Evolutionary conservation across 2,329 filamentous ascomycete species (phyloP).

Genomic region (Calonectria hongkongensis): DNA sequence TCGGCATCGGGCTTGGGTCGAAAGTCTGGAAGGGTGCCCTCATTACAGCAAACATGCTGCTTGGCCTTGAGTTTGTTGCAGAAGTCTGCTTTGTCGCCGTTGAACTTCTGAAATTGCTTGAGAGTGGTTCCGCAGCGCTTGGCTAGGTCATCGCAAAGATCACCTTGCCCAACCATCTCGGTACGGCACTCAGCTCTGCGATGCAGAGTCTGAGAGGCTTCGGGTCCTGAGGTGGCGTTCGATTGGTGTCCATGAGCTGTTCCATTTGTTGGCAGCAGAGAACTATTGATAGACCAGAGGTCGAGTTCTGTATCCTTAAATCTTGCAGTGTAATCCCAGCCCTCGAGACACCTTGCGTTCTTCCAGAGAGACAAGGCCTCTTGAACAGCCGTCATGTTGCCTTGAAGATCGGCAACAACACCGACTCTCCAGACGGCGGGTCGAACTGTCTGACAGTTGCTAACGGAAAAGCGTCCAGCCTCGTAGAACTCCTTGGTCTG

Average conservation of each 20-base stretch:
- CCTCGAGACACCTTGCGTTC: not conserved
- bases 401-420: no score
- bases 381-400: not conserved
- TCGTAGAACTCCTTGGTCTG: no score
- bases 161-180: constrained; percentile 46
- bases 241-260: not conserved
- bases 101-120: constrained; percentile 57
- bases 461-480: no score
- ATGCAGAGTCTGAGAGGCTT: not conserved
- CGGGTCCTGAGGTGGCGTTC: not conserved
- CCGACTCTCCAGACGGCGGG: no score
- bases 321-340: not conserved
- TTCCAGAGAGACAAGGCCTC: not conserved
- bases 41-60: constrained; percentile 62
- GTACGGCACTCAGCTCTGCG: constrained; percentile 1
- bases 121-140: constrained; percentile 56
- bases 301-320: constrained; percentile 1
- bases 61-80: constrained; percentile 53
- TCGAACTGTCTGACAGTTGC: no score
- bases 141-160: constrained; percentile 60
- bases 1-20: constrained; percentile 37
- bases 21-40: constrained; percentile 47
- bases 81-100: constrained; percentile 57
- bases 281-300: constrained; percentile 1
- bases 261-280: not conserved